These are phyloP conservation scores for Apiospora malaysiana DNA, from an alignment of 2,329 filamentous ascomycete species.

Conservation along the genomic window DNA sequence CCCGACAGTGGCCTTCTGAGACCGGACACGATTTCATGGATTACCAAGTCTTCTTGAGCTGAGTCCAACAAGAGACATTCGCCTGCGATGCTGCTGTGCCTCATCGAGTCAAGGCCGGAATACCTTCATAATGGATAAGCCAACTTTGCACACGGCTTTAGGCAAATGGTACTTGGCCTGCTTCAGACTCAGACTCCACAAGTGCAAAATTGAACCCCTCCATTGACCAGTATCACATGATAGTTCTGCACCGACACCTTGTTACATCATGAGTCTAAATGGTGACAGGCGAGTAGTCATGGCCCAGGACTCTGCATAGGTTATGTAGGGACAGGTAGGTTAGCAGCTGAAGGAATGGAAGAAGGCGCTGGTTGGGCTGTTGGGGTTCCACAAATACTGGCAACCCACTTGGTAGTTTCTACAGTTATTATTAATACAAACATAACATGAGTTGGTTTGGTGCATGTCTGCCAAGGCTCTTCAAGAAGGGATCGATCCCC, in stretches of 20 bases:
- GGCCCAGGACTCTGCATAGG: background rate
- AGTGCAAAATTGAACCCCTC: background rate
- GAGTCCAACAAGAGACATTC: background rate
- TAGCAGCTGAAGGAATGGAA: background rate
- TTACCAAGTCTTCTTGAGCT: background rate
- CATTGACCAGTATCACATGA: background rate
- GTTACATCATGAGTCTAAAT: background rate
- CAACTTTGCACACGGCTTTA: background rate
- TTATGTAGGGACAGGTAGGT: background rate
- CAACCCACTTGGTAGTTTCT: constrained; percentile 2
- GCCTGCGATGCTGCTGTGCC: background rate
- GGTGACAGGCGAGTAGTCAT: background rate
- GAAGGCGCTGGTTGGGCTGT: background rate
- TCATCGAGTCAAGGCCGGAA: background rate
- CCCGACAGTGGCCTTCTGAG: background rate
- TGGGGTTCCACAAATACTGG: constrained; percentile 9
- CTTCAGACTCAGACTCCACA: background rate
- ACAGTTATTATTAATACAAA: constrained; percentile 18
- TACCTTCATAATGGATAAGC: background rate
- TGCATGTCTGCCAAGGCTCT: background rate
- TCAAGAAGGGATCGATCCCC: background rate
- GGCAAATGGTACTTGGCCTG: background rate
- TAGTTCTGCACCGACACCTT: background rate
- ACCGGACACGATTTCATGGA: background rate
- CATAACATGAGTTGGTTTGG: background rate